These are phyloP conservation scores for Solanum rostratum DNA, from an alignment of 257 asterid genomes.

Conservation along the genomic window DNA sequence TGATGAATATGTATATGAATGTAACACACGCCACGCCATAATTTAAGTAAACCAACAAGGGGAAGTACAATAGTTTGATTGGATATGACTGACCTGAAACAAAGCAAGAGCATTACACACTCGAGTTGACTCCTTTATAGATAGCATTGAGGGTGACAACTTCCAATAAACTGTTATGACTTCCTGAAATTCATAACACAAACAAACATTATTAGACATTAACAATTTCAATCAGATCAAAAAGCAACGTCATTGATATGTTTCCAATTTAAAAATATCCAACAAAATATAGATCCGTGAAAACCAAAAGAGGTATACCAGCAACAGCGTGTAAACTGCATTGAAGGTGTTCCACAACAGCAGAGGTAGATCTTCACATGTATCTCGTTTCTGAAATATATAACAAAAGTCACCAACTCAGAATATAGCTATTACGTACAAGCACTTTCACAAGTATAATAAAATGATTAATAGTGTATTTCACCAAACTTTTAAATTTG, in stretches of 20 bases:
- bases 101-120: neutral
- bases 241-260: too few species aligned
- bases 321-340: neutral
- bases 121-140: neutral
- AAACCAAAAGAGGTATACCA: neutral
- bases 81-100: constrained; percentile 4
- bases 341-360: constrained; percentile 1
- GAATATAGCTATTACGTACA: neutral
- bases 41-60: too few species aligned
- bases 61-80: neutral
- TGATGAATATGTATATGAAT: too few species aligned
- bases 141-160: neutral
- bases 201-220: neutral
- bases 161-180: neutral
- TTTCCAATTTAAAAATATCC: neutral
- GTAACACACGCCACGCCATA: too few species aligned
- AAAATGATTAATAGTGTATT: neutral
- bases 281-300: neutral
- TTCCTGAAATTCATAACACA: neutral
- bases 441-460: neutral
- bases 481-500: neutral
- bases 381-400: neutral
- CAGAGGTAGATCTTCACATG: neutral
- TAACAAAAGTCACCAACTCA: neutral
- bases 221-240: neutral